phyloP scores from a whole-genome alignment of 139 green algal species.

The Protoeuglena noctilucae region DNA sequence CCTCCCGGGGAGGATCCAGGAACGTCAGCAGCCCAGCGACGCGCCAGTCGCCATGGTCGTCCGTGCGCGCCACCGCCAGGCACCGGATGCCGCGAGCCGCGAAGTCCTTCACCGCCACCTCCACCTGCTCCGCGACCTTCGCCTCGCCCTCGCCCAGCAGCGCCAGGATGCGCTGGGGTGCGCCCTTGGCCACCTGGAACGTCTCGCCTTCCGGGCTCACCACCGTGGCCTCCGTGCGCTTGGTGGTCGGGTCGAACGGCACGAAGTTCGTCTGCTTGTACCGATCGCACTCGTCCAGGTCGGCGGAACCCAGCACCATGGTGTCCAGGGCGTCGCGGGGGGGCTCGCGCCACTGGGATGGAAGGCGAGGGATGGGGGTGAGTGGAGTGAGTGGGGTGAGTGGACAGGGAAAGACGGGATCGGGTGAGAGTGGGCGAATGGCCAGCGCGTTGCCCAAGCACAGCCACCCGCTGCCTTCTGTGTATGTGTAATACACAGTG shows the following conservation, averaged over 20 bases:
- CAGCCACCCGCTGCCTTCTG: not conserved
- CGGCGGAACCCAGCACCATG: slow-evolving; percentile 5
- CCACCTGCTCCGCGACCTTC: slow-evolving; percentile 31
- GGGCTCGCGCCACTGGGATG: too few relatives aligned
- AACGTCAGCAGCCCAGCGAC: slow-evolving; percentile 52
- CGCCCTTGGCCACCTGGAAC: slow-evolving; percentile 63
- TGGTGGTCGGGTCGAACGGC: slow-evolving; percentile 75
- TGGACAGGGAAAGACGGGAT: too few relatives aligned
- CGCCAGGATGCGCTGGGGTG: slow-evolving; percentile 27
- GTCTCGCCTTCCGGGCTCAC: slow-evolving; percentile 21
- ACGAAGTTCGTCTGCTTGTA: slow-evolving; percentile 48
- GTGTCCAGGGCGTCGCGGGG: too few relatives aligned
- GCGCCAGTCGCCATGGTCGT: slow-evolving; percentile 37
- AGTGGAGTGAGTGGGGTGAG: too few relatives aligned
- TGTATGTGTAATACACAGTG: not conserved
- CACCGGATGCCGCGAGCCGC: slow-evolving; percentile 53
- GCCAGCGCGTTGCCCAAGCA: slow-evolving; percentile 15
- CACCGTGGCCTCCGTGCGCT: slow-evolving; percentile 51
- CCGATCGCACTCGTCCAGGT: not conserved
- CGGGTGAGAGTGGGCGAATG: too few relatives aligned
- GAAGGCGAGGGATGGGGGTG: too few relatives aligned
- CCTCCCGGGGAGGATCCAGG: slow-evolving; percentile 65
- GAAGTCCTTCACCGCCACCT: slow-evolving; percentile 33
- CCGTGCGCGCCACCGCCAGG: slow-evolving; percentile 44
- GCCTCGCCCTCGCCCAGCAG: slow-evolving; percentile 51